A percentile compares a stretch with the other conserved stretches of the same genome.
phyloP scores from a whole-genome alignment of 345 rosid species.

The Passiflora organensis region DNA sequence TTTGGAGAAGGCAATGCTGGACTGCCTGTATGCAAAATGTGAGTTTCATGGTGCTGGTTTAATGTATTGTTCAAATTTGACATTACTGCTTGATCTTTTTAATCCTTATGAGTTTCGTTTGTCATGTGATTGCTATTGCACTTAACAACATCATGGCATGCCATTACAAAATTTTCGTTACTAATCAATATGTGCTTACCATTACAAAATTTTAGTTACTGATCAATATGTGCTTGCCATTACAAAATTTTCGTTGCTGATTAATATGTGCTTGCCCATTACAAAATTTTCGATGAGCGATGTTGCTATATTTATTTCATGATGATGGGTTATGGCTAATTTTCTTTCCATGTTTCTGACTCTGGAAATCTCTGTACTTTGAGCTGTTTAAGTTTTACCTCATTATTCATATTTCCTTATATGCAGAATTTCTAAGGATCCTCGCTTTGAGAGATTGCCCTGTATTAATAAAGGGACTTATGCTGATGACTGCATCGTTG shows the following conservation, averaged over 20 bases:
- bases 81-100: background rate
- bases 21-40: constrained; percentile 94
- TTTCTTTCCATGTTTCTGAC: background rate
- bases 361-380: no score
- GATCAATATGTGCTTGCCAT: background rate
- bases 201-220: background rate
- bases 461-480: constrained; percentile 92
- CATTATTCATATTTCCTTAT: background rate
- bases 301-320: background rate
- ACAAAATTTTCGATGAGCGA: background rate
- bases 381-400: background rate
- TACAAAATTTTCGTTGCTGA: background rate
- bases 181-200: background rate
- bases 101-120: no score
- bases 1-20: constrained; percentile 91
- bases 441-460: constrained; percentile 84
- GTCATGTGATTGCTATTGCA: background rate
- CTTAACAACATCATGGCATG: background rate
- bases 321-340: no score
- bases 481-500: constrained; percentile 97
- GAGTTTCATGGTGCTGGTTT: constrained; percentile 24
- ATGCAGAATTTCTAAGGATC: constrained; percentile 88
- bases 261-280: background rate
- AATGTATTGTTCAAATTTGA: background rate
- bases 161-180: background rate